Evolutionary conservation across 306 rosid genomes (phyloP), one percentile per base, ranked within the genome.

Genomic region (Cicer pinnatifidum): DNA sequence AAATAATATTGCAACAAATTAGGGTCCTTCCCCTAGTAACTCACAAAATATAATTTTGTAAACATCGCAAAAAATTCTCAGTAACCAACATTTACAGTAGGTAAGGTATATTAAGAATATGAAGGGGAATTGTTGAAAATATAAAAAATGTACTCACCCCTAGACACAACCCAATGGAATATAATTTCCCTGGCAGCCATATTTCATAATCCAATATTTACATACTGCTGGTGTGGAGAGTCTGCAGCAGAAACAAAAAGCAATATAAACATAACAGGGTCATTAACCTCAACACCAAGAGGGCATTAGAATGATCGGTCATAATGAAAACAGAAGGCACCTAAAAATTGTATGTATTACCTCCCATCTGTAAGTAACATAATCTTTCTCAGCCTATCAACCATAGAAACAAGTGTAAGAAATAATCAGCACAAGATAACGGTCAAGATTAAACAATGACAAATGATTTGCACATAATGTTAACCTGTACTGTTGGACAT

Each of bases 331-430:
- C 69, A 73, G 33, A 69, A 57, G 40, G 75, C 64, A 70, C 78
- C 82, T 58, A 64, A 56, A 54, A 48, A 69, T 64, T 58, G 70
- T 40, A 52, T 38, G 66, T 5, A 38, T 11, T 70, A 38, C 81
- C 77, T 62, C 65, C 71, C 72, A 46, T 60, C 76, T 66, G 76
- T 47, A 78, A 73, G 51, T 75, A 80, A 45, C 77, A 78, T 40
- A 19, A 59, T 71, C 73, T 75, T 72, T 79, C 64, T 85, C 78
- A 59, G 65, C 88, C 93, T 83, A 64, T 71, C 84, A 90, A 80
- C 84, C 85, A 67, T 11, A 73, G 79, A 72, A 73, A 75, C 65
- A 62, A 57, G 67, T 15, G 78, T 82, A 69, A 82, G 84, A 82
- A 59, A 81, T 69, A 44, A 75, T 46, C 38, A 62, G 69, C 72